Evolutionary conservation across 768 basidiomycete genomes (phyloP).

Genomic region (Strobilomyces confusus): DNA sequence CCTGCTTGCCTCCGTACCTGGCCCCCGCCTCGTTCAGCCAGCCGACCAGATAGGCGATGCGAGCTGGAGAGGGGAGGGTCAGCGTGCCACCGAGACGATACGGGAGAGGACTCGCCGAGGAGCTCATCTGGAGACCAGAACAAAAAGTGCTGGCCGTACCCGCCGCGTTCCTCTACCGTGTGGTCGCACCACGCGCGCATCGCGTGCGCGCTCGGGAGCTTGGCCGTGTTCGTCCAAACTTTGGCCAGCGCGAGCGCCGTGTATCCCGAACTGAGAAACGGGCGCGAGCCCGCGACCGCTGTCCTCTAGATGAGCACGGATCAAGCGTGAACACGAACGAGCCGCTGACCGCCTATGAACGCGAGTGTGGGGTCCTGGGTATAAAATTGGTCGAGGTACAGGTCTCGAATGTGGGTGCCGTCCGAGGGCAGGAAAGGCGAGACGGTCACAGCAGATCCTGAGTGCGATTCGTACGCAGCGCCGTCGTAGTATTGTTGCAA

Average conservation of each 20-base stretch:
- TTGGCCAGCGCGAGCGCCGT: not conserved
- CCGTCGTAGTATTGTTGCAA: constrained; percentile 14
- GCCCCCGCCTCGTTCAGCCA: constrained; percentile 14
- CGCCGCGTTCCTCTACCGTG: not conserved
- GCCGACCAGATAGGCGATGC: not conserved
- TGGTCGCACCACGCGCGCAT: not conserved
- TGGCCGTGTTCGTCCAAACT: not conserved
- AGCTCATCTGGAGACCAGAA: too few relatives aligned
- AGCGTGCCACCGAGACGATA: too few relatives aligned
- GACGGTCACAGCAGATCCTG: not conserved
- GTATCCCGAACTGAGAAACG: not conserved
- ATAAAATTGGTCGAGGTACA: constrained; percentile 15
- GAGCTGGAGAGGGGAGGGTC: not conserved
- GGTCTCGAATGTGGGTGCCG: constrained; percentile 8
- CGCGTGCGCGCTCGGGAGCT: not conserved
- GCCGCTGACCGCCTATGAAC: constrained; percentile 1
- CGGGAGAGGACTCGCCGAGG: too few relatives aligned
- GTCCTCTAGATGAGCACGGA: not conserved
- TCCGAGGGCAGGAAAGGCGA: constrained; percentile 9
- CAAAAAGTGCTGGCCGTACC: not conserved
- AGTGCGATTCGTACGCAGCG: not conserved
- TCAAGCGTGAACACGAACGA: not conserved
- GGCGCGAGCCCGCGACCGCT: not conserved
- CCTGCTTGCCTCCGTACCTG: constrained; percentile 19
- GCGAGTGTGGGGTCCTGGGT: constrained; percentile 11